A percentile compares a stretch with the other conserved stretches of the same genome.
Conservation (phyloP, 495 filamentous ascomycete genomes). For the Annulohypoxylon stygium region DNA sequence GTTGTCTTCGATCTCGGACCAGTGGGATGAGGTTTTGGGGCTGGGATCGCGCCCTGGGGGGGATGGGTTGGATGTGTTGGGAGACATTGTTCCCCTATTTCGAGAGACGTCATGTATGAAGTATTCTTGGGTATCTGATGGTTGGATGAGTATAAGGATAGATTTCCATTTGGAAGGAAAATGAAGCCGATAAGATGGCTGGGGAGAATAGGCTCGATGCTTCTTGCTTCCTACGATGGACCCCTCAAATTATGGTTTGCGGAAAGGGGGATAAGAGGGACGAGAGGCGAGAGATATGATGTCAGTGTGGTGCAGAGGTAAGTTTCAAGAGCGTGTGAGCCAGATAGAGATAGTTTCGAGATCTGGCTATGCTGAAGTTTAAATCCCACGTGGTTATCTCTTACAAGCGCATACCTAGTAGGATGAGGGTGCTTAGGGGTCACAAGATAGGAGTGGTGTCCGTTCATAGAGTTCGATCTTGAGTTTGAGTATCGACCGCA, state of each 20-base stretch:
- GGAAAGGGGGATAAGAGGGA: neutral
- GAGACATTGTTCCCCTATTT: neutral
- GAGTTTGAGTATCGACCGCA: neutral
- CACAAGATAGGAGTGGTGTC: neutral
- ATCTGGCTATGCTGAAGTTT: slow-evolving; percentile 14
- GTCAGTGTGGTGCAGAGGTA: slow-evolving; percentile 2
- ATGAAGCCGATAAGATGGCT: neutral
- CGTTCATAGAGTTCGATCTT: slow-evolving; percentile 21
- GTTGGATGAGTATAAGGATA: neutral
- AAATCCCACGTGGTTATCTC: neutral
- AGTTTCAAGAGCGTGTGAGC: slow-evolving; percentile 7
- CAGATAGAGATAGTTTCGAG: slow-evolving; percentile 1
- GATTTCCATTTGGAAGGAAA: neutral
- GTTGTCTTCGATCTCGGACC: slow-evolving; percentile 42
- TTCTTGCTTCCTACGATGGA: neutral
- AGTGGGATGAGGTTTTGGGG: neutral
- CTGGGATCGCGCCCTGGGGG: neutral
- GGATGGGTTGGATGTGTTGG: neutral
- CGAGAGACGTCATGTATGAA: neutral
- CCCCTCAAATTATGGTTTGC: neutral
- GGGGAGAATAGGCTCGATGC: neutral
- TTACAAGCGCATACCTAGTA: neutral
- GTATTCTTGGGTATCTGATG: neutral
- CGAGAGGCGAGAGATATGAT: slow-evolving; percentile 17
- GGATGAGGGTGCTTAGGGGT: neutral